Percentiles rank a stretch among this genome's conserved stretches.
Conservation (phyloP, 768 basidiomycete genomes). For the Collybiopsis luxurians region DNA sequence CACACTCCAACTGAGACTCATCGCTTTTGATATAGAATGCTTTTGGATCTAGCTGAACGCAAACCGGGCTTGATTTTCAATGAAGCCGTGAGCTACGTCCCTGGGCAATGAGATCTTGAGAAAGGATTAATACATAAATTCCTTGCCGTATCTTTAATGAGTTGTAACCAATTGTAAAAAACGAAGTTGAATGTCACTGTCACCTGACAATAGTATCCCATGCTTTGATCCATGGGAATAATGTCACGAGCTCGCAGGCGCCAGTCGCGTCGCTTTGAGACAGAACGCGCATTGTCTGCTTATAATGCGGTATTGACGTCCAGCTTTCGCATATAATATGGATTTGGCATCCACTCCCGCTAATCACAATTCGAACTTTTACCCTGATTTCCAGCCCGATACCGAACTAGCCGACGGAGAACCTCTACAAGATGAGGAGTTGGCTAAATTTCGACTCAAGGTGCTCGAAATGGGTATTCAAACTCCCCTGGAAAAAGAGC, state of each 20-base stretch:
- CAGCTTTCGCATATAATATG: background rate
- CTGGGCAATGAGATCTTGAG: background rate
- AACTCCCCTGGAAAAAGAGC: constrained; percentile 2
- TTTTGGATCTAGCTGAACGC: constrained; percentile 70
- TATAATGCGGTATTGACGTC: background rate
- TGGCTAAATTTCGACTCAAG: background rate
- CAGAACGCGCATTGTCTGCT: background rate
- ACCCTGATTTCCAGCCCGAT: background rate
- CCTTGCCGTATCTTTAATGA: too few relatives aligned
- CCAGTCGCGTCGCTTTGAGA: background rate
- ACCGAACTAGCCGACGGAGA: background rate
- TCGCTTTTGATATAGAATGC: constrained; percentile 37
- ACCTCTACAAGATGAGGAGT: constrained; percentile 3
- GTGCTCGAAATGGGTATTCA: background rate
- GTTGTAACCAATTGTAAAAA: too few relatives aligned
- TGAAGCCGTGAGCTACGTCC: constrained; percentile 46
- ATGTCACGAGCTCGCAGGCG: background rate
- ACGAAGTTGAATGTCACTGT: background rate
- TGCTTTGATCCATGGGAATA: background rate
- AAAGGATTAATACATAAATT: too few relatives aligned
- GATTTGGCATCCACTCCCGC: background rate
- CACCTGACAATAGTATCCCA: background rate
- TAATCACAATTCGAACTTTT: background rate
- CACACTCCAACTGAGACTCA: too few relatives aligned
- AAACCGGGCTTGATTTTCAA: constrained; percentile 70